phyloP scores from a whole-genome alignment of 2,329 filamentous ascomycete species.

The Calonectria fujianensis region DNA sequence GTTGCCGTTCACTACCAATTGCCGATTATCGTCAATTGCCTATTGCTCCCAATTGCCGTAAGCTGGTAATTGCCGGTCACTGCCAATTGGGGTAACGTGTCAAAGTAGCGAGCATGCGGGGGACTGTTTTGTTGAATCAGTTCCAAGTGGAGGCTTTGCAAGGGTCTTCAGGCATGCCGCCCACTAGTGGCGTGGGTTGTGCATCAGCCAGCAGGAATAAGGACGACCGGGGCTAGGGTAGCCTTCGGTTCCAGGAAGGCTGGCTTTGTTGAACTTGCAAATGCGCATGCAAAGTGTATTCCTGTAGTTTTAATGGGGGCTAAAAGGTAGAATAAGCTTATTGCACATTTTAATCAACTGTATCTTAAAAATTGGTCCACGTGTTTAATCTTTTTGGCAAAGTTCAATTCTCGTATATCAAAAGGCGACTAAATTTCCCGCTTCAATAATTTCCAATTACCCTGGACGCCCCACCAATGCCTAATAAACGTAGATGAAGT shows the following conservation, averaged over 20 bases:
- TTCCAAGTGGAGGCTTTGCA: not conserved
- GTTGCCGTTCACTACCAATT: not conserved
- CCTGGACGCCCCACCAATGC: not conserved
- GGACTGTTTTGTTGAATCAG: not conserved
- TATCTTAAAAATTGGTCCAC: not conserved
- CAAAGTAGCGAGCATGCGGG: not conserved
- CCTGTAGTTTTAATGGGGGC: not conserved
- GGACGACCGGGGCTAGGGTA: not conserved
- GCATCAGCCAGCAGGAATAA: not conserved
- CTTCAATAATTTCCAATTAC: not conserved
- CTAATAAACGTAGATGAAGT: conserved; percentile 48
- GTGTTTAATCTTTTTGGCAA: not conserved
- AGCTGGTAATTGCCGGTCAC: not conserved
- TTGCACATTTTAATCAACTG: not conserved
- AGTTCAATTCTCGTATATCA: not conserved
- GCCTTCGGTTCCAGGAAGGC: not conserved
- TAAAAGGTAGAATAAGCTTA: not conserved
- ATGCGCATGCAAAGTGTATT: not conserved
- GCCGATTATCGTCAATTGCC: too few species aligned
- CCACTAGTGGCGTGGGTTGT: not conserved
- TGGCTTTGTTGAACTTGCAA: not conserved
- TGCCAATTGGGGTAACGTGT: not conserved
- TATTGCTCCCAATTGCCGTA: too few species aligned
- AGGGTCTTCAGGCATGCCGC: not conserved
- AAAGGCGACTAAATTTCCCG: not conserved